phyloP scores from a whole-genome alignment of 768 basidiomycete species.

The Boletus reticuloceps region DNA sequence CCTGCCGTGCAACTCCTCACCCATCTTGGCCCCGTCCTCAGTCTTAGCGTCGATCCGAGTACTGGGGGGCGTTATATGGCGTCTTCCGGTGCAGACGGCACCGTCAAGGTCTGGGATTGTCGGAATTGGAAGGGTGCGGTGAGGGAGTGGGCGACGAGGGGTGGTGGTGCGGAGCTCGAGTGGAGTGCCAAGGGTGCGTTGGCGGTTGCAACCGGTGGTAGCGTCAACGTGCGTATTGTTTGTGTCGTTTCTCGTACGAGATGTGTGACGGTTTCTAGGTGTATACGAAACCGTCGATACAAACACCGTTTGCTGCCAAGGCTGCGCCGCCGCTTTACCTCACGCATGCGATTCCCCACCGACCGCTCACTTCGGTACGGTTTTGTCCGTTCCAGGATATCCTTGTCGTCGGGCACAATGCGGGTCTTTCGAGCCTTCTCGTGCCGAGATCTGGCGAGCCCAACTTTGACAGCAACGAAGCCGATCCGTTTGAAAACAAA shows the following conservation, averaged over 20 bases:
- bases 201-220: constrained; percentile 78
- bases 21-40: constrained; percentile 83
- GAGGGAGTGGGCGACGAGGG: constrained; percentile 72
- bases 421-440: constrained; percentile 80
- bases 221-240: constrained; percentile 62
- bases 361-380: constrained; percentile 70
- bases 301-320: constrained; percentile 46
- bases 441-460: constrained; percentile 93
- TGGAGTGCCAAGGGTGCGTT: constrained; percentile 88
- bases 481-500: constrained; percentile 91
- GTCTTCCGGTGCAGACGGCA: constrained; percentile 83
- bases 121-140: constrained; percentile 92
- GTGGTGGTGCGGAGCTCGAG: constrained; percentile 64
- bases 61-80: constrained; percentile 89
- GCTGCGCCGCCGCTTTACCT: constrained; percentile 80
- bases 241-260: background rate
- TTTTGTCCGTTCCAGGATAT: constrained; percentile 91
- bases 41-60: constrained; percentile 81
- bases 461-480: constrained; percentile 91
- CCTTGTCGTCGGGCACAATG: constrained; percentile 72
- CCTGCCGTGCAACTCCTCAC: constrained; percentile 91
- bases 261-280: constrained; percentile 43
- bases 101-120: constrained; percentile 95
- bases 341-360: constrained; percentile 79
- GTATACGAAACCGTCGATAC: constrained; percentile 68